These are phyloP conservation scores for Termitomyces sp. DNA, from an alignment of 768 basidiomycete genomes.

Conservation along the genomic window DNA sequence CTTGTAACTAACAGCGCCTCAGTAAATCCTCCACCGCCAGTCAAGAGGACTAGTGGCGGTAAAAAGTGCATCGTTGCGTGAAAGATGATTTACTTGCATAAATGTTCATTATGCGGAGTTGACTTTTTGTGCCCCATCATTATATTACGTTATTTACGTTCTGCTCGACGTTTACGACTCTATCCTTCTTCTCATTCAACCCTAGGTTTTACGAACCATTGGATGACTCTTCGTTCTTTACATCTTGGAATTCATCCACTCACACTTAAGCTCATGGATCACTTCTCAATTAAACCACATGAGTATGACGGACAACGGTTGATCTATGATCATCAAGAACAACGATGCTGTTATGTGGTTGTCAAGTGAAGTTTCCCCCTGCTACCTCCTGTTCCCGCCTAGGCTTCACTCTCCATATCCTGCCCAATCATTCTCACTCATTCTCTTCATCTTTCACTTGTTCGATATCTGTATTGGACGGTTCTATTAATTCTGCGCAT, in stretches of 20 bases:
- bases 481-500: neutral
- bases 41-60: conserved; percentile 43
- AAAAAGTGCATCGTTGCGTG: conserved; percentile 71
- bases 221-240: conserved; percentile 14
- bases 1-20: neutral
- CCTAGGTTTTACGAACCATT: conserved; percentile 10
- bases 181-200: conserved; percentile 34
- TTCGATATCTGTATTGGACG: conserved; percentile 2
- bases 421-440: conserved; percentile 2
- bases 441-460: conserved; percentile 7
- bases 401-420: neutral
- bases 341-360: conserved; percentile 8
- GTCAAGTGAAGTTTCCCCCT: conserved; percentile 7
- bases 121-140: conserved; percentile 31
- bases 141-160: conserved; percentile 69
- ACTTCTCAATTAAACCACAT: conserved; percentile 1
- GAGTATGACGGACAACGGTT: neutral
- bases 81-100: conserved; percentile 26
- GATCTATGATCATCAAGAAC: conserved; percentile 14
- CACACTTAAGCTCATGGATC: conserved; percentile 3
- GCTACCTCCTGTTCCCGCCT: neutral
- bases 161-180: conserved; percentile 62
- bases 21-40: conserved; percentile 76
- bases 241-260: conserved; percentile 13
- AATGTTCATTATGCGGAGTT: conserved; percentile 17